Evolutionary conservation across 1,139 yeast species (phyloP).

Genomic region (Taphrina sp.): DNA sequence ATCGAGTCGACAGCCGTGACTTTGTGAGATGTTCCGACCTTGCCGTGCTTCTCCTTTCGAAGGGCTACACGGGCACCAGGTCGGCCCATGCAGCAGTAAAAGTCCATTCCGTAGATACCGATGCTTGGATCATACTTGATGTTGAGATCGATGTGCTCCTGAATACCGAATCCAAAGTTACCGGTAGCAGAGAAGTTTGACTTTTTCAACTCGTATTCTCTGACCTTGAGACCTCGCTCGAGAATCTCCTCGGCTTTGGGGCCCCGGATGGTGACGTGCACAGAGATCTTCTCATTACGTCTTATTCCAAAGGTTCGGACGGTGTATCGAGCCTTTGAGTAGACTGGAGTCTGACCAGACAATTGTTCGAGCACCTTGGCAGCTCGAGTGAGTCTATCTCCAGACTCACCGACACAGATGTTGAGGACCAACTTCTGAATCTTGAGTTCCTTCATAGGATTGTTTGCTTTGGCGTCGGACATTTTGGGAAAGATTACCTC

Average conservation of each 20-base stretch:
- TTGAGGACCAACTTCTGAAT: constrained; percentile 99
- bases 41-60: constrained; percentile 94
- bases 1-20: constrained; percentile 92
- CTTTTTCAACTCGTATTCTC: constrained; percentile 94
- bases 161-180: constrained; percentile 99
- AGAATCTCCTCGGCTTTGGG: constrained; percentile 99
- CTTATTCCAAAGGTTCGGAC: constrained; percentile 99
- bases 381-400: constrained; percentile 99
- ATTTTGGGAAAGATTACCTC: too few species aligned
- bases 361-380: constrained; percentile 99
- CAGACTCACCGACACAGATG: constrained; percentile 99
- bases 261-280: constrained; percentile 99
- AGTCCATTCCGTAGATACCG: constrained; percentile 99
- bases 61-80: constrained; percentile 99
- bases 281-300: constrained; percentile 99
- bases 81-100: constrained; percentile 99
- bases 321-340: constrained; percentile 98
- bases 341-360: constrained; percentile 99
- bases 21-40: constrained; percentile 89
- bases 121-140: constrained; percentile 99
- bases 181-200: constrained; percentile 98
- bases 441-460: constrained; percentile 97
- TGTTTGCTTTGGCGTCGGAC: constrained; percentile 47
- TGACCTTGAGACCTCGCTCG: constrained; percentile 99
- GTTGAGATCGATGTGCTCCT: constrained; percentile 99